Percentiles rank a stretch among this genome's conserved stretches.
Conservation (phyloP, 495 filamentous ascomycete species). For the Podospora tetraspora region DNA sequence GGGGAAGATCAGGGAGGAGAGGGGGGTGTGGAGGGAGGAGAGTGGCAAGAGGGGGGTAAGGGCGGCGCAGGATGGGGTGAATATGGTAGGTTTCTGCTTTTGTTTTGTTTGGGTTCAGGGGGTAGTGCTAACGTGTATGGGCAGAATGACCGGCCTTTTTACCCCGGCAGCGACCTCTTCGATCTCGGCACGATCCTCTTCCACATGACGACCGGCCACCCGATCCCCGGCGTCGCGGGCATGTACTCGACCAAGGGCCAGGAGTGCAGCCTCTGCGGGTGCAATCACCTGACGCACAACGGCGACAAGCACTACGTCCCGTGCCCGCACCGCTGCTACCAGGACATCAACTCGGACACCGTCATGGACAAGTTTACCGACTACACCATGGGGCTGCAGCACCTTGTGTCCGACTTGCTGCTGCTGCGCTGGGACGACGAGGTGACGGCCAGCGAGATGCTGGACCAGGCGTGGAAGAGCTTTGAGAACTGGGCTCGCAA, state of each 20-base stretch:
- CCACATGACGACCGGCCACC: conserved; percentile 35
- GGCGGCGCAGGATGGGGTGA: background rate
- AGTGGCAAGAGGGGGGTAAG: background rate
- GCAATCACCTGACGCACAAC: conserved; percentile 18
- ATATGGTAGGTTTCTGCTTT: conserved; percentile 12
- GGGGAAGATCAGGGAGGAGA: conserved; percentile 12
- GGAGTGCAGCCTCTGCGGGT: conserved; percentile 25
- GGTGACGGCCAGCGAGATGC: conserved; percentile 14
- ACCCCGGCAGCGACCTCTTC: conserved; percentile 32
- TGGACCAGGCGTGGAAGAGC: conserved; percentile 20
- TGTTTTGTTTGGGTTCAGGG: background rate
- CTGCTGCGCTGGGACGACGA: conserved; percentile 16
- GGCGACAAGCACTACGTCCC: background rate
- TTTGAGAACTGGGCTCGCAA: conserved; percentile 27
- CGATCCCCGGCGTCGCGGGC: conserved; percentile 3
- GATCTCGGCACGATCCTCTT: conserved; percentile 34
- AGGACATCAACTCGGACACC: conserved; percentile 25
- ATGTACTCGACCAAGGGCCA: conserved; percentile 13
- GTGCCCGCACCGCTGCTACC: conserved; percentile 11
- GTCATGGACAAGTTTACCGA: conserved; percentile 9
- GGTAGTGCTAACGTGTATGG: background rate
- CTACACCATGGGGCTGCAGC: conserved; percentile 24
- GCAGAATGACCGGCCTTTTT: conserved; percentile 27
- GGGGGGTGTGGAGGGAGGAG: conserved; percentile 1
- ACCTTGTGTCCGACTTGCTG: conserved; percentile 24